Conservation (phyloP, 768 basidiomycete species). For the Leucosporidium scottii region DNA sequence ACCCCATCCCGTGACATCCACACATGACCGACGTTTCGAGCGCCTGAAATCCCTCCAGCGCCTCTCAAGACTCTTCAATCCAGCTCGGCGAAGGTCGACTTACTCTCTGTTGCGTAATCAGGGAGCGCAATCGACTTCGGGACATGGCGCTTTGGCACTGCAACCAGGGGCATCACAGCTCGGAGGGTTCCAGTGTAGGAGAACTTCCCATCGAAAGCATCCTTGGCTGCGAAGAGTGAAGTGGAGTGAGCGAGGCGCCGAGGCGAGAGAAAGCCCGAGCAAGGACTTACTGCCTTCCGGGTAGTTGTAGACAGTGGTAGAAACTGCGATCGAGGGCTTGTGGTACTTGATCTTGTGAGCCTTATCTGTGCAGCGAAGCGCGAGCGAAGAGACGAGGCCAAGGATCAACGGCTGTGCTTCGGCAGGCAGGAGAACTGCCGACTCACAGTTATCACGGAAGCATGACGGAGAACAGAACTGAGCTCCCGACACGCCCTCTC, state of each 20-base stretch:
- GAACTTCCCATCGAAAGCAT: constrained; percentile 24
- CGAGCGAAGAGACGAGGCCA: no score
- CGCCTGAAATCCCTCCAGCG: background rate
- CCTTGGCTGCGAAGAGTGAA: constrained; percentile 13
- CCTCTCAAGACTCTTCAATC: constrained; percentile 30
- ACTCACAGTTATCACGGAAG: constrained; percentile 26
- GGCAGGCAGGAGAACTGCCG: no score
- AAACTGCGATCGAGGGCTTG: background rate
- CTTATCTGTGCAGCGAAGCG: constrained; percentile 12
- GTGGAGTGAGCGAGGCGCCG: background rate
- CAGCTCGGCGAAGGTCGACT: constrained; percentile 37
- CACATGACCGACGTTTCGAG: background rate
- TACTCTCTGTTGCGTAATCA: constrained; percentile 77
- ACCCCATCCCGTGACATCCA: background rate
- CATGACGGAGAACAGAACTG: constrained; percentile 22
- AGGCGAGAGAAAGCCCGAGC: background rate
- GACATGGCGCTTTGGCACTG: constrained; percentile 61
- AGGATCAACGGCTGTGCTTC: no score
- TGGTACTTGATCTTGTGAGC: constrained; percentile 19
- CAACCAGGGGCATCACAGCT: constrained; percentile 50
- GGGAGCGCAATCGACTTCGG: constrained; percentile 79
- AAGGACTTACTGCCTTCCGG: constrained; percentile 14
- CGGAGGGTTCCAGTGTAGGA: constrained; percentile 39
- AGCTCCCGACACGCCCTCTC: constrained; percentile 1
- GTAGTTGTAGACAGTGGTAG: background rate